Conservation (phyloP, 768 basidiomycete species). For the Tulasnella sp. region DNA sequence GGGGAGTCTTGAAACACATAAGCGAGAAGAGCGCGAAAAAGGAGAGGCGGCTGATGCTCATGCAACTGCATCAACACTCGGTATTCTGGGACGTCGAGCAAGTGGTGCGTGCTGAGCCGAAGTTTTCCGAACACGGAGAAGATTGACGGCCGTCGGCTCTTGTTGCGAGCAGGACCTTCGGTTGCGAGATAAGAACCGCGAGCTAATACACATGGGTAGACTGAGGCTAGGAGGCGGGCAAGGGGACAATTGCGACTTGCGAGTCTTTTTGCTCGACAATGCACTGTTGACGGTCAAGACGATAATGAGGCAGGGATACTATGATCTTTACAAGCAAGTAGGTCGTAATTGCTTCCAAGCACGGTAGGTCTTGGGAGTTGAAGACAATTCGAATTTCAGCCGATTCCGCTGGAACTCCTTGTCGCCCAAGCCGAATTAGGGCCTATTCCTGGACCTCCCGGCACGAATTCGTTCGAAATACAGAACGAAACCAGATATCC, state of each 20-base stretch:
- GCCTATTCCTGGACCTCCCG: too few relatives aligned
- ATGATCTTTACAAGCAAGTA: too few relatives aligned
- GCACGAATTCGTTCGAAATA: too few relatives aligned
- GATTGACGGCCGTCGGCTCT: too few relatives aligned
- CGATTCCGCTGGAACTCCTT: too few relatives aligned
- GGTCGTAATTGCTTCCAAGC: too few relatives aligned
- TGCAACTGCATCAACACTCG: slow-evolving; percentile 92
- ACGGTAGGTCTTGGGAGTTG: too few relatives aligned
- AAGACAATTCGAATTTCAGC: too few relatives aligned
- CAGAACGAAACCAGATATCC: too few relatives aligned
- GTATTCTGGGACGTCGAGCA: slow-evolving; percentile 87
- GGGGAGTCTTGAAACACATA: slow-evolving; percentile 83
- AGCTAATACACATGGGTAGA: slow-evolving; percentile 88
- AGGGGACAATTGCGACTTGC: slow-evolving; percentile 82
- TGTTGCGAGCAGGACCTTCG: slow-evolving; percentile 68
- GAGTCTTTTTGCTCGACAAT: slow-evolving; percentile 96
- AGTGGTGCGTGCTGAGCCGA: slow-evolving; percentile 60
- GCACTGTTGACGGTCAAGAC: slow-evolving; percentile 93
- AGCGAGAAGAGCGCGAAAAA: slow-evolving; percentile 91
- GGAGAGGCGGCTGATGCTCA: slow-evolving; percentile 93
- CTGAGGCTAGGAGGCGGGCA: slow-evolving; percentile 82
- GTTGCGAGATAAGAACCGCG: slow-evolving; percentile 82
- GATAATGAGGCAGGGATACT: too few relatives aligned
- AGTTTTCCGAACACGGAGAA: too few relatives aligned
- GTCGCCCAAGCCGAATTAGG: too few relatives aligned